These are phyloP conservation scores for Geotrichum phurueaensis DNA, from an alignment of 1,139 yeast species.

Conservation along the genomic window DNA sequence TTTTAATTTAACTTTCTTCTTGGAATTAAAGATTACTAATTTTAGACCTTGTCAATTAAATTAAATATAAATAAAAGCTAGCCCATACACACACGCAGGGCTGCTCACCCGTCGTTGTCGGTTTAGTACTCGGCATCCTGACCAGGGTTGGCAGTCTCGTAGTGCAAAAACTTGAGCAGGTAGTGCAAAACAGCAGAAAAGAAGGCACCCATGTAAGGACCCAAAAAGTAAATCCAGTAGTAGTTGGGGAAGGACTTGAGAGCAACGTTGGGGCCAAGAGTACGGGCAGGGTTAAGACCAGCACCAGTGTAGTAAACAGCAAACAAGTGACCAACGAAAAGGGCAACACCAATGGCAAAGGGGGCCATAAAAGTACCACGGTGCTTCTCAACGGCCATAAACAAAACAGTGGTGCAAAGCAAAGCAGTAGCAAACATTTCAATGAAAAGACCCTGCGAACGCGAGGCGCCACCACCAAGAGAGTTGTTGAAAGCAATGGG, in stretches of 20 bases:
- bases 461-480: slow-evolving; percentile 67
- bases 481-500: slow-evolving; percentile 63
- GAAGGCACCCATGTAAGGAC: slow-evolving; percentile 67
- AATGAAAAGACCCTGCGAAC: slow-evolving; percentile 69
- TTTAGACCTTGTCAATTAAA: no score
- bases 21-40: neutral
- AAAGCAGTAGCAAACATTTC: slow-evolving; percentile 78
- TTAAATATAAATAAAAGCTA: neutral
- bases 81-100: no score
- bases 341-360: slow-evolving; percentile 72
- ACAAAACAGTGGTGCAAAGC: slow-evolving; percentile 69
- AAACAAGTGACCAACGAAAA: slow-evolving; percentile 76
- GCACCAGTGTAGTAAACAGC: slow-evolving; percentile 86
- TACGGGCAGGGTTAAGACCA: slow-evolving; percentile 87
- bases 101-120: no score
- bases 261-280: slow-evolving; percentile 80
- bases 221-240: slow-evolving; percentile 93
- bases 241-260: slow-evolving; percentile 66
- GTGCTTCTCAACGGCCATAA: slow-evolving; percentile 81
- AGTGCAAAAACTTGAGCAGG: slow-evolving; percentile 57
- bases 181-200: slow-evolving; percentile 67
- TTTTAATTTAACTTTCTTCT: no score
- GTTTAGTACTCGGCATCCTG: slow-evolving; percentile 46
- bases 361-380: slow-evolving; percentile 77
- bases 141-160: slow-evolving; percentile 68